phyloP scores from a whole-genome alignment of 2,329 filamentous ascomycete species.

The Pyricularia pennisetigena region DNA sequence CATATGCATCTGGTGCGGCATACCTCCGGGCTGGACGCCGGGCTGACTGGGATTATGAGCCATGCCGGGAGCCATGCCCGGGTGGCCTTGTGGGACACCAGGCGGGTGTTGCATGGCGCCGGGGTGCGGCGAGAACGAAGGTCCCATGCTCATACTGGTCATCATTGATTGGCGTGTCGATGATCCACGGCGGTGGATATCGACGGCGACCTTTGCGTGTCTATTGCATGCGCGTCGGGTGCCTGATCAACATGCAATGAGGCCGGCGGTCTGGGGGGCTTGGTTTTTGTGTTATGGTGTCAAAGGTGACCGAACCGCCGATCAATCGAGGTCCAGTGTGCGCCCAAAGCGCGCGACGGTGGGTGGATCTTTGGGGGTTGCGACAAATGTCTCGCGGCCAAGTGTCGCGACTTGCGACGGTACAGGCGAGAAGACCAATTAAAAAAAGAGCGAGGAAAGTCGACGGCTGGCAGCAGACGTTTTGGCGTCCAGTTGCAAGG shows the following conservation, averaged over 20 bases:
- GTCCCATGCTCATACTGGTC: slow-evolving; percentile 47
- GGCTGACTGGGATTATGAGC: slow-evolving; percentile 61
- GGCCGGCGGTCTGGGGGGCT: not conserved
- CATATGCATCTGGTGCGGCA: slow-evolving; percentile 64
- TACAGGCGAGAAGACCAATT: not conserved
- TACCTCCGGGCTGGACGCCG: slow-evolving; percentile 53
- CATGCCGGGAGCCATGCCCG: slow-evolving; percentile 48
- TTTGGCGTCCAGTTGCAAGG: not conserved
- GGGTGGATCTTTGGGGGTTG: not conserved
- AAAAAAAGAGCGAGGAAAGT: not conserved
- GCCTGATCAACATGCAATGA: not conserved
- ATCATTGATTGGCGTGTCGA: slow-evolving; percentile 51
- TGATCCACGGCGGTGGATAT: slow-evolving; percentile 51
- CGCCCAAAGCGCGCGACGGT: not conserved
- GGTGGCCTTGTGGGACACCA: slow-evolving; percentile 55
- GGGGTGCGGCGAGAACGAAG: slow-evolving; percentile 57
- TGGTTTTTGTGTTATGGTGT: not conserved
- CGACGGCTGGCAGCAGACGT: not conserved
- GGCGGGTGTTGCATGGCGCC: slow-evolving; percentile 62
- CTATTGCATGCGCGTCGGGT: slow-evolving; percentile 33
- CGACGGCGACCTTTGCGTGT: slow-evolving; percentile 32
- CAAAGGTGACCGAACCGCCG: not conserved
- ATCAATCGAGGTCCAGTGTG: not conserved
- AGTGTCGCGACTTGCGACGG: not conserved
- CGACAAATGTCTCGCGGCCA: not conserved